Evolutionary conservation across 2,329 filamentous ascomycete genomes (phyloP).

Genomic region (Aspergillus ochraceoroseus): DNA sequence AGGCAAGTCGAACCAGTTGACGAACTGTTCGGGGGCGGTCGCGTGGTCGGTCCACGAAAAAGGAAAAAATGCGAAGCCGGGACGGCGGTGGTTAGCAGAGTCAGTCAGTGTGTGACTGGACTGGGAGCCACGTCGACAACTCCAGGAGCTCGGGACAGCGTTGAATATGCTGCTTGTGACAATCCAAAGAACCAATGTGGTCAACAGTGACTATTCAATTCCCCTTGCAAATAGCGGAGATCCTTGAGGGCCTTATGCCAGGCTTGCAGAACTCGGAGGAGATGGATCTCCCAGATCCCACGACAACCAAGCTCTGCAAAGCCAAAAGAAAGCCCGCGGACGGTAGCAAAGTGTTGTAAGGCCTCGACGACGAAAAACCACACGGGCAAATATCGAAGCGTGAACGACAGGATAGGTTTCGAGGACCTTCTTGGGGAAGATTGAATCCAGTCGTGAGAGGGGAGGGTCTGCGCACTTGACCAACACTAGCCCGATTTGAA

Average conservation of each 20-base stretch:
- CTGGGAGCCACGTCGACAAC: conserved; percentile 12
- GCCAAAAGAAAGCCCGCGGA: conserved; percentile 12
- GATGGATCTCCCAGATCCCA: conserved; percentile 21
- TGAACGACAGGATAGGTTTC: conserved; percentile 15
- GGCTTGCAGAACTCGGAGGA: conserved; percentile 32
- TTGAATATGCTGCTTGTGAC: not conserved
- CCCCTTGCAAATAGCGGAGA: conserved; percentile 21
- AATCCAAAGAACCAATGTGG: conserved; percentile 1
- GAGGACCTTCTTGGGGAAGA: conserved; percentile 28
- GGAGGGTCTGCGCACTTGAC: conserved; percentile 26
- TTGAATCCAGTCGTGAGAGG: conserved; percentile 28
- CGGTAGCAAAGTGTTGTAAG: conserved; percentile 2
- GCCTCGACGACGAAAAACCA: conserved; percentile 6
- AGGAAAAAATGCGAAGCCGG: conserved; percentile 27
- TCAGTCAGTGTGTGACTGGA: conserved; percentile 19
- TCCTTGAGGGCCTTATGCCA: conserved; percentile 24
- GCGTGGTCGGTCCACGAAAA: conserved; percentile 43
- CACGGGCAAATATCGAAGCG: conserved; percentile 12
- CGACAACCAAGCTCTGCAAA: conserved; percentile 26
- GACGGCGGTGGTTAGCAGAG: conserved; percentile 15
- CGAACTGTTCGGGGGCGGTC: conserved; percentile 44
- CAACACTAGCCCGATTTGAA: conserved; percentile 24
- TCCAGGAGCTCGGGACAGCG: conserved; percentile 2
- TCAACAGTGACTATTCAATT: conserved; percentile 10
- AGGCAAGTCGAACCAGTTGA: conserved; percentile 30